Evolutionary conservation across 257 asterid species (phyloP), one percentile per base, ranked within the genome.

Genomic region (Oldenlandia corymbosa): DNA sequence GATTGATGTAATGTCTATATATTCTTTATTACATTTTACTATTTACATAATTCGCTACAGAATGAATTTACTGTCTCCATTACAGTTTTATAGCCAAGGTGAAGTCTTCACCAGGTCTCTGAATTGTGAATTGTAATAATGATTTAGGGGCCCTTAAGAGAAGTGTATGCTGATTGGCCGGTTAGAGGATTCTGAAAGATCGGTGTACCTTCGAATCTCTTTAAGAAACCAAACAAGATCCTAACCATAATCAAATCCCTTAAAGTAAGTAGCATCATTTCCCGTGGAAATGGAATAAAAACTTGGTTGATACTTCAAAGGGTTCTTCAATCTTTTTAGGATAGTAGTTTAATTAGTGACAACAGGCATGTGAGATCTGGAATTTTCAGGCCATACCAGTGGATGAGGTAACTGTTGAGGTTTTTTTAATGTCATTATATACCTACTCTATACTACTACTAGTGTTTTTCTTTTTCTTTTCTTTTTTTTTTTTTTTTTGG

Each of bases 201-300:
- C 13, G 39, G 10, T n/a, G 34, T 16, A 17, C 12, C 31, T 59
- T 36, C 60, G 10, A 37, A 37, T 54, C 24, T 23, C 52, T 54
- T 45, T 55, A 26, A 53, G 27, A 63, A 48, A 41, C 57, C 45
- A 23, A 56, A 26, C 62, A 27, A 48, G 34, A 71, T 71, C 75
- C 49, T 27, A 32, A 48, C 72, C 45, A 27, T 17, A 66, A 32
- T 67, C 45, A 27, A 17, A 60, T 46, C 39, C n/a, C 23, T 37
- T 10, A 18, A 11, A 67, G 10, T 1, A 39, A 37, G 42, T 47
- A 10, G 41, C 64, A 27, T 27, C 39, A 55, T 41, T n/a, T 46
- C 42, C 8, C 0, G 13, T 53, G 2, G 23, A 26, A 50, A 36
- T 17, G 53, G 60, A 12, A 68, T 27, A n/a, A 14, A 51, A 16